Percentiles rank a stretch among this genome's conserved stretches.
Conservation (phyloP, 2,329 filamentous ascomycete species). For the Paecilomyces niveus region DNA sequence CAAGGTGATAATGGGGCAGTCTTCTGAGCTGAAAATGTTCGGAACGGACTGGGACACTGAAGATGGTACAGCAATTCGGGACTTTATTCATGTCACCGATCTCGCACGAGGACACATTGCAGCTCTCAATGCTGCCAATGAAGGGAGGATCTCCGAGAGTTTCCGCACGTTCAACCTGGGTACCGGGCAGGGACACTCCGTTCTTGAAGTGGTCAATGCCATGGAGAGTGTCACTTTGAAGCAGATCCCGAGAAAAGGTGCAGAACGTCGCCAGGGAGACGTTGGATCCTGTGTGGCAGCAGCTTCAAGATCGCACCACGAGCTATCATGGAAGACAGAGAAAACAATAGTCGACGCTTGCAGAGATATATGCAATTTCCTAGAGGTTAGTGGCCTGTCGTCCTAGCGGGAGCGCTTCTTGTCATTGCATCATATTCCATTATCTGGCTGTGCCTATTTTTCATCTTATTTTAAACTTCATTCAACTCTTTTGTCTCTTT, state of each 20-base stretch:
- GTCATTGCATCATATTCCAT: neutral
- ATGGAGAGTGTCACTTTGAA: constrained; percentile 33
- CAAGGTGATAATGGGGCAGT: constrained; percentile 52
- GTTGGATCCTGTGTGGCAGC: constrained; percentile 34
- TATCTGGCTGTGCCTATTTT: neutral
- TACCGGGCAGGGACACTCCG: constrained; percentile 31
- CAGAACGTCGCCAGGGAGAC: constrained; percentile 29
- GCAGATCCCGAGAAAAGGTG: constrained; percentile 23
- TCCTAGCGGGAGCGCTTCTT: constrained; percentile 4
- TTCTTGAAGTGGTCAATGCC: constrained; percentile 29
- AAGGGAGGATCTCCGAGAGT: constrained; percentile 29
- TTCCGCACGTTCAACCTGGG: constrained; percentile 37
- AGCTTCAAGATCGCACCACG: constrained; percentile 39
- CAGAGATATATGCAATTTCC: constrained; percentile 30
- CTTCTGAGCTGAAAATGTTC: constrained; percentile 52
- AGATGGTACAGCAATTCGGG: constrained; percentile 59
- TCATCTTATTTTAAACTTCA: neutral
- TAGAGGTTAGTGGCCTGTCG: constrained; percentile 24
- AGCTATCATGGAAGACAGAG: constrained; percentile 43
- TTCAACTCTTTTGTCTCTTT: neutral
- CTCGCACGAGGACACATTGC: constrained; percentile 58
- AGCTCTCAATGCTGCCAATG: constrained; percentile 40
- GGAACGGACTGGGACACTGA: constrained; percentile 59
- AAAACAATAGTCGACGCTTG: constrained; percentile 32
- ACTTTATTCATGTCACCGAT: constrained; percentile 63